Evolutionary conservation across 352 stramenopile species (phyloP).

Genomic region (Globisporangium mamillatum): DNA sequence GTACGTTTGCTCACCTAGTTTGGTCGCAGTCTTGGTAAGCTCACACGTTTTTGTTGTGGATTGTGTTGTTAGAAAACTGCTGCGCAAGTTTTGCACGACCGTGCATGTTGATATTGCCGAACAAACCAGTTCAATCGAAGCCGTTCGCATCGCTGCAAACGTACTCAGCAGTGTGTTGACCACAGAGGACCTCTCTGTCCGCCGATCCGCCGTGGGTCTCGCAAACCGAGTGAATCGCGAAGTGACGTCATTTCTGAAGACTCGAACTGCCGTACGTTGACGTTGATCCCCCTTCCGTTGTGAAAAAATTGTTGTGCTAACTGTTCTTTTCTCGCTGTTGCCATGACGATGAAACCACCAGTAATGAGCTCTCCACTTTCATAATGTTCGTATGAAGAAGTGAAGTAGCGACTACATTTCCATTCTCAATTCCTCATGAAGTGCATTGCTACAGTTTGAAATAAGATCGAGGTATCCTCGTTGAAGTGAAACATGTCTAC

Average conservation of each 20-base stretch:
- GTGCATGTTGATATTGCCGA: slow-evolving; percentile 10
- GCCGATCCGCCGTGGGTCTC: slow-evolving; percentile 10
- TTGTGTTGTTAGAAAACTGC: slow-evolving; percentile 5
- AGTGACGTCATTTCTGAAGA: slow-evolving; percentile 14
- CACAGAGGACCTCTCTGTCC: slow-evolving; percentile 17
- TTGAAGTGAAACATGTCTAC: slow-evolving; percentile 9
- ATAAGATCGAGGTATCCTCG: not conserved
- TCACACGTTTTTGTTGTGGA: not conserved
- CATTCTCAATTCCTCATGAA: not conserved
- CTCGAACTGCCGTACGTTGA: slow-evolving; percentile 2
- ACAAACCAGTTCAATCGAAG: slow-evolving; percentile 7
- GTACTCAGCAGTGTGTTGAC: slow-evolving; percentile 8
- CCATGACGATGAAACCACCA: not conserved
- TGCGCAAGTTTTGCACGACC: slow-evolving; percentile 4
- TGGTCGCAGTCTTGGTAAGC: not conserved
- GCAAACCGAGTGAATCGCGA: slow-evolving; percentile 12
- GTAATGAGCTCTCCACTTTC: not conserved
- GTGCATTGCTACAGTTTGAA: not conserved
- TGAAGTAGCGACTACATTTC: not conserved
- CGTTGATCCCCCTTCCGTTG: not conserved
- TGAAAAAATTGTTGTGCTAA: not conserved
- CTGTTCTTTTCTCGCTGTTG: not conserved
- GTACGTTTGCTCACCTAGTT: not conserved
- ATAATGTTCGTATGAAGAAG: not conserved
- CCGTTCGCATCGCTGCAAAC: slow-evolving; percentile 11